Evolutionary conservation across 164 flowering plant species (phyloP), one percentile per base, ranked within the genome.

Genomic region (Umbilicus rupestris): DNA sequence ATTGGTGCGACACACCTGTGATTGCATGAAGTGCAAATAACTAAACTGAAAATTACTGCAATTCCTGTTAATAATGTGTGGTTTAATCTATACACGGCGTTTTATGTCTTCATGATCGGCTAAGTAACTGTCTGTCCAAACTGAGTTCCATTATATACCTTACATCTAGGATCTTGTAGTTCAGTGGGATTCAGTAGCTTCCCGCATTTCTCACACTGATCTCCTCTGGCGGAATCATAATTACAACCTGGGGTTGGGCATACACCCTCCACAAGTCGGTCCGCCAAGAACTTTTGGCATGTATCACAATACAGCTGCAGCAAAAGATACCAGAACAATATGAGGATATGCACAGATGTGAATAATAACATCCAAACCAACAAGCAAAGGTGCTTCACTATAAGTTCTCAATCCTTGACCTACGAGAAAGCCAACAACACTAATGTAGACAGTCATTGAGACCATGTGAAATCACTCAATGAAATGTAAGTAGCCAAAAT

Each of bases 201-300:
- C 45, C 90, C 88, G 69, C 99, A 94, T 8, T 87, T 85, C 73
- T 91, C 97, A 76, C 99, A 91, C 66, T 94, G 97, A 75, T 94
- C 98, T 11, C 98, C 98, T 66, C 97, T 77, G 37, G 98, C 98
- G 77, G 96, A 85, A 7, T 85, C 89, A 78, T 94, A 84, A 69
- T 80, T 76, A 69, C 98, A 94, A 49, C 77, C 85, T 70, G 63
- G 77, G 35, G 80, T 77, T 10, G 99, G 99, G 71, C 99, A 94
- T 62, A 66, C 71, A 30, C 99, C 99, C 76, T 94, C 99, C 70
- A 91, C 99, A 58, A 89, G 85, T 33, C 96, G 82, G 63, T 94
- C 99, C 42, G 99, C 97, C 69, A 94, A 78, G 78, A 89, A 94
- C 65, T 79, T 83, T 64, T 81, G 11, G 77, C 99, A 94, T 30